Evolutionary conservation across 352 stramenopile species (phyloP).

Genomic region (Phytophthora pini): DNA sequence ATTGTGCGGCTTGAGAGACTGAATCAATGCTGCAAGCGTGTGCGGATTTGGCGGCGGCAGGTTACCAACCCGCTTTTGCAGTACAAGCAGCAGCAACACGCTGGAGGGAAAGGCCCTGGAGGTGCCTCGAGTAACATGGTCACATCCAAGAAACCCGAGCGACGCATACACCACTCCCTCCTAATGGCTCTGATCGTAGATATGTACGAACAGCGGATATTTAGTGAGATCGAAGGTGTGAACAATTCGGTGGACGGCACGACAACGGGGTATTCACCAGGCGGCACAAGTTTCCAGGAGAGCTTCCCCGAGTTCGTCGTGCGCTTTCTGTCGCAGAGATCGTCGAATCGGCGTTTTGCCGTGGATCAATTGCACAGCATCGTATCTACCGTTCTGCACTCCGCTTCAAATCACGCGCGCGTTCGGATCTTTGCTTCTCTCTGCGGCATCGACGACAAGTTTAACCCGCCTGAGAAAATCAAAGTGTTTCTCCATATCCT

Average conservation of each 20-base stretch:
- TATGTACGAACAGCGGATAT: conserved; percentile 71
- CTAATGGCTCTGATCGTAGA: conserved; percentile 78
- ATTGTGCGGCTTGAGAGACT: conserved; percentile 64
- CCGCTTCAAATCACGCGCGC: conserved; percentile 50
- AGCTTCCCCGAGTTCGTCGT: conserved; percentile 78
- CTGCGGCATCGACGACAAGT: conserved; percentile 61
- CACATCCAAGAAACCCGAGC: conserved; percentile 58
- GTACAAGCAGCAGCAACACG: conserved; percentile 60
- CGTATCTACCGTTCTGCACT: conserved; percentile 59
- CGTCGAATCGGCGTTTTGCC: conserved; percentile 51
- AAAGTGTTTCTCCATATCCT: conserved; percentile 74
- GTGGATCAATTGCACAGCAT: conserved; percentile 69
- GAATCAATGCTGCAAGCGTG: conserved; percentile 77
- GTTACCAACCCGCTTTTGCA: conserved; percentile 70
- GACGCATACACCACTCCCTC: conserved; percentile 73
- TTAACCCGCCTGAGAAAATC: conserved; percentile 75
- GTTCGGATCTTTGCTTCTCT: conserved; percentile 68
- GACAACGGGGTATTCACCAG: conserved; percentile 13
- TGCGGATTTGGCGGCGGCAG: conserved; percentile 70
- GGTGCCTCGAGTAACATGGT: conserved; percentile 14
- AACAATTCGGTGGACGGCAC: conserved; percentile 17
- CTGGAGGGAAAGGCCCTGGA: conserved; percentile 11
- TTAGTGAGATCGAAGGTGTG: conserved; percentile 46
- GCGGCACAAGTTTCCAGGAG: conserved; percentile 46
- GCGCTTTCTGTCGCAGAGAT: conserved; percentile 57